phyloP scores from a whole-genome alignment of 305 asterid species.

The Solanum aculeatissimum region DNA sequence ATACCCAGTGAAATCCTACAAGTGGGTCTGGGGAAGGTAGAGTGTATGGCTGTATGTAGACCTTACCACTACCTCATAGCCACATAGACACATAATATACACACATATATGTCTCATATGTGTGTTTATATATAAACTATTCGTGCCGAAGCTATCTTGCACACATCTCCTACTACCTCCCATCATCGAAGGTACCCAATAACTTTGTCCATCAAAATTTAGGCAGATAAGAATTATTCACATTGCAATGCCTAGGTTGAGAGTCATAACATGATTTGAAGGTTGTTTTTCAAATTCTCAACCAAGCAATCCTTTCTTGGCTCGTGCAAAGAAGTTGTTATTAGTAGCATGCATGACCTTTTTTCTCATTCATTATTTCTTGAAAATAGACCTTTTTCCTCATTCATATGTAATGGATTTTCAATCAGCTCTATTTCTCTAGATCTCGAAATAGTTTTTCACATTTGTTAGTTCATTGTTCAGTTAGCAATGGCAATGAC shows the following conservation, averaged over 20 bases:
- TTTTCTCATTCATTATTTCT: background rate
- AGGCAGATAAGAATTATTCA: background rate
- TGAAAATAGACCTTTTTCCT: background rate
- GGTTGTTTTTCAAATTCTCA: background rate
- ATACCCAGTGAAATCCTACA: no score
- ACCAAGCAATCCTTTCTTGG: background rate
- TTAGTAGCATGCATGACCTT: background rate
- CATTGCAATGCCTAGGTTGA: background rate
- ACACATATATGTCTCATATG: background rate
- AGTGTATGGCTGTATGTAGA: no score
- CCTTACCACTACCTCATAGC: no score
- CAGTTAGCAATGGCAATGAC: background rate
- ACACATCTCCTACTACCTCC: background rate
- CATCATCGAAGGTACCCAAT: background rate
- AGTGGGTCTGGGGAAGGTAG: no score
- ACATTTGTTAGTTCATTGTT: background rate
- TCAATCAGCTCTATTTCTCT: background rate
- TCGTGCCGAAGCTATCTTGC: background rate
- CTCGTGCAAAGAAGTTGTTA: background rate
- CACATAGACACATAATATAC: no score
- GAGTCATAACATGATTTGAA: background rate
- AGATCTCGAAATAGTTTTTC: background rate
- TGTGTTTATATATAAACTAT: background rate
- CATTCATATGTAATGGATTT: background rate
- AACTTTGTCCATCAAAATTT: background rate